Base-by-base conservation (phyloP, 2,329 filamentous ascomycete species). In the Microsporum canis region DNA sequence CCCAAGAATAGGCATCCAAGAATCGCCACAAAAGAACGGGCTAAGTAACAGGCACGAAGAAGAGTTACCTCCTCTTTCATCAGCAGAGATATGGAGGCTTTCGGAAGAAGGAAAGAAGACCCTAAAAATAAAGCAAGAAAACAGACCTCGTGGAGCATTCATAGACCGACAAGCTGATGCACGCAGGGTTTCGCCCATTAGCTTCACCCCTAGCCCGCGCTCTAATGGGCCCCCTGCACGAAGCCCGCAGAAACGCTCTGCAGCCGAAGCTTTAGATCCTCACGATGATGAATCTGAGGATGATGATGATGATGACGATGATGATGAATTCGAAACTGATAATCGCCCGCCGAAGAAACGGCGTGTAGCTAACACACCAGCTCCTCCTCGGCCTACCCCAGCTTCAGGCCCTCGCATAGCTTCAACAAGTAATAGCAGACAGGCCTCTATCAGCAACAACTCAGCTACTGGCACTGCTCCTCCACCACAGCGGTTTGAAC, bases 271-370 rank as follows among this genome's bases (percentile, higher is more conserved):
- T 8, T 29, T 57, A 63, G 68, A 27, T 29, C 61, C 23, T 63
- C 62, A 8, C 31, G 27, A 33, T 14, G 17, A n/a, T 1, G 55
- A 55, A 17, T 47, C 23, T 10, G n/a, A 17, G 29, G 31, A 17
- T 5, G 23, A 17, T 2, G 57, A 62, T 1, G 59, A 61, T 6
- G 58, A 63, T 5, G 63, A 64, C 14, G 62, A 67, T 12, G 67
- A 69, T 1, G 65, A 66, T 7, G 62, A 64, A n/a, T 68, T 69
- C 7, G 73, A 74, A 55, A 76, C 78, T 6, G 75, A 77, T 51
- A 45, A 12, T 7, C 60, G 60, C 14, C 56, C 56, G 3, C 17
- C 7, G 1, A 58, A 45, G 38, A 36, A 43, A 33, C 56, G 56
- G 8, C 56, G 56, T 41, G 39, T 43, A 17, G 3, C 8, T 17